Evolutionary conservation across 2,329 filamentous ascomycete species (phyloP).

Genomic region (Fusarium burgessii): DNA sequence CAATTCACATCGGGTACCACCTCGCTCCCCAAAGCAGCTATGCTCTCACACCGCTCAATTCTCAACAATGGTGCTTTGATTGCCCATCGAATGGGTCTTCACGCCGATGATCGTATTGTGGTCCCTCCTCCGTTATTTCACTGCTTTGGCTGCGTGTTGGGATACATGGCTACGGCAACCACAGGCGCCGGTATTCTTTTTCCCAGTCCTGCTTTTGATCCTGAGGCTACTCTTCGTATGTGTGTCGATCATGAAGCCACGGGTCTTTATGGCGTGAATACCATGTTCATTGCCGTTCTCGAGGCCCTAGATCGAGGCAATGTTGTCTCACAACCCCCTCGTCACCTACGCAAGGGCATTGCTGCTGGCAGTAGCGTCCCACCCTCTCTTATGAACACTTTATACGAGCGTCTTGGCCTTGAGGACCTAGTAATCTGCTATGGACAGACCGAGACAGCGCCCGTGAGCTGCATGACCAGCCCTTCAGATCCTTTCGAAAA

Average conservation of each 20-base stretch:
- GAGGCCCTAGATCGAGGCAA: slow-evolving; percentile 72
- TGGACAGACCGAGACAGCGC: slow-evolving; percentile 92
- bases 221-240: slow-evolving; percentile 74
- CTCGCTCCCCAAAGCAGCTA: slow-evolving; percentile 89
- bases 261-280: slow-evolving; percentile 87
- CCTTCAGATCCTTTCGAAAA: slow-evolving; percentile 80
- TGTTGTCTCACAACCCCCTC: slow-evolving; percentile 41
- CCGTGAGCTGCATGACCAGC: slow-evolving; percentile 83
- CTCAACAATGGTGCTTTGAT: slow-evolving; percentile 93
- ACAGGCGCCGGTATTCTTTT: slow-evolving; percentile 84
- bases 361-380: slow-evolving; percentile 90
- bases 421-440: slow-evolving; percentile 92
- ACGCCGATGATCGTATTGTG: slow-evolving; percentile 78
- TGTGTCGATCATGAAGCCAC: slow-evolving; percentile 66
- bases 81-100: slow-evolving; percentile 85
- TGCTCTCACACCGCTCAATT: slow-evolving; percentile 85
- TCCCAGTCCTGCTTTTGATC: slow-evolving; percentile 88
- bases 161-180: slow-evolving; percentile 96
- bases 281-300: slow-evolving; percentile 92
- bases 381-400: slow-evolving; percentile 79
- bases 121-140: slow-evolving; percentile 89
- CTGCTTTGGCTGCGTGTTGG: slow-evolving; percentile 91
- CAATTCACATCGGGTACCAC: slow-evolving; percentile 99
- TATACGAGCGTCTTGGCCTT: slow-evolving; percentile 81
- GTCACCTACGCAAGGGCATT: slow-evolving; percentile 83